A percentile compares a stretch with the other conserved stretches of the same genome.
Evolutionary conservation across 768 basidiomycete genomes (phyloP).

Genomic region (Boletus edulis): DNA sequence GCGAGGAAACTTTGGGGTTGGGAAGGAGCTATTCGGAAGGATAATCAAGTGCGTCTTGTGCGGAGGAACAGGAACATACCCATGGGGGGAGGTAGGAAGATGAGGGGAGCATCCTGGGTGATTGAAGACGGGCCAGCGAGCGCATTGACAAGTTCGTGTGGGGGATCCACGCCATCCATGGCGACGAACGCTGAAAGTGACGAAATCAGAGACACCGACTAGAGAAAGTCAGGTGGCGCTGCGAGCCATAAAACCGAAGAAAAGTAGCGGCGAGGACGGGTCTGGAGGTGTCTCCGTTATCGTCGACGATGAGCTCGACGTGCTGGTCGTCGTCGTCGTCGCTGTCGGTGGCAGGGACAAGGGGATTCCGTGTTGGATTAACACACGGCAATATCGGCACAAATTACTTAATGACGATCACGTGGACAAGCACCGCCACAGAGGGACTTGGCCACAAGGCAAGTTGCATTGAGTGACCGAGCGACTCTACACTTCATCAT

Average conservation of each 20-base stretch:
- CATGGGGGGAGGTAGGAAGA: slow-evolving; percentile 32
- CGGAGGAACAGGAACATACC: slow-evolving; percentile 26
- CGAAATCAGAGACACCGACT: slow-evolving; percentile 26
- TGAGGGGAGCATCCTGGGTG: slow-evolving; percentile 16
- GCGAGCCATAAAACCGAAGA: slow-evolving; percentile 18
- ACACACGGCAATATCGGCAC: slow-evolving; percentile 24
- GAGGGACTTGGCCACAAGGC: too few species aligned
- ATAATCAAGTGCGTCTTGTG: slow-evolving; percentile 10
- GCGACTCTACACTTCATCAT: too few species aligned
- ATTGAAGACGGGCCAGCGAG: slow-evolving; percentile 60
- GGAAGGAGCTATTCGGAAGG: slow-evolving; percentile 26
- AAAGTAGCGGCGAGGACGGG: background rate
- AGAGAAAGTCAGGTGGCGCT: slow-evolving; percentile 1
- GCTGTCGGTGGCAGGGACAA: slow-evolving; percentile 36
- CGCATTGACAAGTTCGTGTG: slow-evolving; percentile 44
- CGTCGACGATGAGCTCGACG: slow-evolving; percentile 30
- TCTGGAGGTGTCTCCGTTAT: slow-evolving; percentile 19
- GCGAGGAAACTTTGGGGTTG: slow-evolving; percentile 46
- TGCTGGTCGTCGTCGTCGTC: slow-evolving; percentile 26
- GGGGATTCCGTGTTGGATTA: slow-evolving; percentile 34
- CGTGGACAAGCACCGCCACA: slow-evolving; percentile 22
- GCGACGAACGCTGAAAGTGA: slow-evolving; percentile 17
- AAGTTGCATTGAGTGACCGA: too few species aligned
- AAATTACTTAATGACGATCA: slow-evolving; percentile 33
- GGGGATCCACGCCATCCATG: slow-evolving; percentile 29